phyloP scores from a whole-genome alignment of 164 flowering plant genomes.

The Vitis rotundifolia region DNA sequence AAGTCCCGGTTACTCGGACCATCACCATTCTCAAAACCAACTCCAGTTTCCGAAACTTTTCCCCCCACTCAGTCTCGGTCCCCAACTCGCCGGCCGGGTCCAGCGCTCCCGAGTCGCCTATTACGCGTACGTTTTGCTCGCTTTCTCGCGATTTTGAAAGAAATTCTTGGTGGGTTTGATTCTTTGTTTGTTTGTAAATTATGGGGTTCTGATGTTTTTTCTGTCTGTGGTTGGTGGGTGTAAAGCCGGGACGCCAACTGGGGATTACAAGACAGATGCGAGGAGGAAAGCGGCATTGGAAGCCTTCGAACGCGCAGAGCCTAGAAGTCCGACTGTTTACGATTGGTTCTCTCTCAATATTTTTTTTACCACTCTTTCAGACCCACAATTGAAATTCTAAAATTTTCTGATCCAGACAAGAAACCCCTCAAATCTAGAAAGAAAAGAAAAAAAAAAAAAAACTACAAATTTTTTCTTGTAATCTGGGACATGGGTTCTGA shows the following conservation, averaged over 20 bases:
- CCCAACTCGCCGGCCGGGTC: constrained; percentile 49
- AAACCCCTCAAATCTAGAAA: too few relatives aligned
- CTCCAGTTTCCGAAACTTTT: constrained; percentile 19
- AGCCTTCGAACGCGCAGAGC: constrained; percentile 40
- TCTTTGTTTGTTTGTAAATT: background rate
- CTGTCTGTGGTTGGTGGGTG: background rate
- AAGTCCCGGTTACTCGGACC: constrained; percentile 44
- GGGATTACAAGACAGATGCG: constrained; percentile 36
- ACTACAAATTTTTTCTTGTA: background rate
- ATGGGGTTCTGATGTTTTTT: background rate
- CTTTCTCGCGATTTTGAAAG: background rate
- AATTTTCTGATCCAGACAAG: too few relatives aligned
- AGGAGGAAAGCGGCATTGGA: constrained; percentile 47
- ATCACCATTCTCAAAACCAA: constrained; percentile 51
- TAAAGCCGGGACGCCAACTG: constrained; percentile 54
- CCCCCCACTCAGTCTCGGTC: constrained; percentile 27
- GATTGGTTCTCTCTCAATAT: constrained; percentile 50
- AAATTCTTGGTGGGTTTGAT: background rate
- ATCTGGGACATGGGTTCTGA: background rate
- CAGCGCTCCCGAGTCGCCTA: constrained; percentile 49
- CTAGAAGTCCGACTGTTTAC: constrained; percentile 53
- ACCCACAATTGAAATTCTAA: too few relatives aligned
- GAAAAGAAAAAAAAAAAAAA: too few relatives aligned
- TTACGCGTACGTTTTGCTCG: constrained; percentile 43
- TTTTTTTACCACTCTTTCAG: background rate